Conservation (phyloP, 2,329 filamentous ascomycete species). For the Chaetomium strumarium region DNA sequence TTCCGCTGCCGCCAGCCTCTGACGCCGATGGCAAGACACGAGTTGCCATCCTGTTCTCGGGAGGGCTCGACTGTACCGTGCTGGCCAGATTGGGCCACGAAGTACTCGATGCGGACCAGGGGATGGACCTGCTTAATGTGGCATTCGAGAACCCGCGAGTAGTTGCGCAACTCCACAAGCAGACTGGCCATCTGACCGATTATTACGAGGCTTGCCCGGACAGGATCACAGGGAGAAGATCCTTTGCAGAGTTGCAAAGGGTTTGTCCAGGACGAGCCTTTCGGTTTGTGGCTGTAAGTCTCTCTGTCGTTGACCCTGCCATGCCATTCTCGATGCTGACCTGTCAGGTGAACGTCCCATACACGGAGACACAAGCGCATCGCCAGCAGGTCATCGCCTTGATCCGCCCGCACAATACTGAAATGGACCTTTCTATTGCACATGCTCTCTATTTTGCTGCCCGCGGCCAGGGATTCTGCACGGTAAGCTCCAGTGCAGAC, state of each 20-base stretch:
- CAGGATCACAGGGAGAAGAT: slow-evolving; percentile 75
- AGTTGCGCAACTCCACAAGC: slow-evolving; percentile 47
- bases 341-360: slow-evolving; percentile 69
- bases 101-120: slow-evolving; percentile 59
- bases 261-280: slow-evolving; percentile 67
- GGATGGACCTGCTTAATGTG: slow-evolving; percentile 87
- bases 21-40: slow-evolving; percentile 36
- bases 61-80: slow-evolving; percentile 87
- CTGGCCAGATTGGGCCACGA: slow-evolving; percentile 77
- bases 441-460: slow-evolving; percentile 93
- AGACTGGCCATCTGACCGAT: slow-evolving; percentile 24
- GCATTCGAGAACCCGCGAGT: slow-evolving; percentile 91
- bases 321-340: background rate
- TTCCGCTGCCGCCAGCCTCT: slow-evolving; percentile 48
- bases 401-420: slow-evolving; percentile 90
- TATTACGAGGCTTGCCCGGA: slow-evolving; percentile 85
- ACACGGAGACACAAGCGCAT: slow-evolving; percentile 64
- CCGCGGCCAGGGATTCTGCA: slow-evolving; percentile 56
- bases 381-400: slow-evolving; percentile 64
- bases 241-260: slow-evolving; percentile 65
- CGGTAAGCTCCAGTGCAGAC: slow-evolving; percentile 16
- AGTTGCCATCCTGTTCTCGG: slow-evolving; percentile 84
- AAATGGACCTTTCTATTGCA: slow-evolving; percentile 97
- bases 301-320: background rate
- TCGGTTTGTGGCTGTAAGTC: slow-evolving; percentile 69